Conservation (phyloP, 441 rosid genomes). For the Pelargonium cotyledonis region DNA sequence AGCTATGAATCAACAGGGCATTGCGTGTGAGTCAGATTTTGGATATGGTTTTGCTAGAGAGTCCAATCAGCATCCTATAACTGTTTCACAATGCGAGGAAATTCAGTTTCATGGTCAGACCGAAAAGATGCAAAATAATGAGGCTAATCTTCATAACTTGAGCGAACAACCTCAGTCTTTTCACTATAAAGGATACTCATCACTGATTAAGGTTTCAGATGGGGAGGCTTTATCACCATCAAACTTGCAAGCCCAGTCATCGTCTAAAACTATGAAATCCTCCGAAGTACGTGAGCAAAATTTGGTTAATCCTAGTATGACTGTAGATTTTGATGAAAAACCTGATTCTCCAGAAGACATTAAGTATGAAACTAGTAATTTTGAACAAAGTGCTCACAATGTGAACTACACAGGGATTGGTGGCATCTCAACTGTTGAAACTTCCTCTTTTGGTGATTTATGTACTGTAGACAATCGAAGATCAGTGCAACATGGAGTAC, state of each 20-base stretch:
- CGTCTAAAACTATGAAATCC: neutral
- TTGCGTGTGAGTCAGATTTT: neutral
- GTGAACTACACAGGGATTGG: neutral
- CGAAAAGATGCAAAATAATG: neutral
- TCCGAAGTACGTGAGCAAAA: neutral
- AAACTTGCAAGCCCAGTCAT: neutral
- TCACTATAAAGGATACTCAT: constrained; percentile 4
- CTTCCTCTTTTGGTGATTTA: neutral
- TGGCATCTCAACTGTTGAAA: neutral
- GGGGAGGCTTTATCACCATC: constrained; percentile 1
- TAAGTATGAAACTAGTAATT: neutral
- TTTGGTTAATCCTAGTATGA: neutral
- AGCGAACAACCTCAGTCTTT: constrained; percentile 3
- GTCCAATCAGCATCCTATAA: neutral
- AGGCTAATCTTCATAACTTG: neutral
- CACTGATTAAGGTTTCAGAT: neutral
- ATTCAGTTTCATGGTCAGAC: neutral
- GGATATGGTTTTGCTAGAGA: constrained; percentile 5
- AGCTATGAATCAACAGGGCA: neutral
- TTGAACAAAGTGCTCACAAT: neutral
- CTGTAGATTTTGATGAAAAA: constrained; percentile 4
- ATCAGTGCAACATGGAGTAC: neutral
- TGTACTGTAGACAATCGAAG: neutral
- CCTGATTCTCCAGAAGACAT: neutral
- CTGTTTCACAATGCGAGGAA: constrained; percentile 7